A percentile compares a stretch with the other conserved stretches of the same genome.
phyloP scores from a whole-genome alignment of 805 yeast genomes.

The Aciculoconidium aculeatum region DNA sequence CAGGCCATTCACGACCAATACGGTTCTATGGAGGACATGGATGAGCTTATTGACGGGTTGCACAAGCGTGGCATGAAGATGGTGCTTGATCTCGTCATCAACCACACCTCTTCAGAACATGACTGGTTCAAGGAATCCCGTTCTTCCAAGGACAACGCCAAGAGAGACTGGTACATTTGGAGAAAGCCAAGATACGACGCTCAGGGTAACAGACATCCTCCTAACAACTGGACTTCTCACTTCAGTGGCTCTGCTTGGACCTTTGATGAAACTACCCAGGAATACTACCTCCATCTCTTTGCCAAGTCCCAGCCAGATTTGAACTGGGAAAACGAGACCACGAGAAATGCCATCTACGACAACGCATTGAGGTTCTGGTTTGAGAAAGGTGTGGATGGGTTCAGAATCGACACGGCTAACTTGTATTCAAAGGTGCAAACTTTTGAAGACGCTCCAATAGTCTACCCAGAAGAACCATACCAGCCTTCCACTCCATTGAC shows the following conservation, averaged over 20 bases:
- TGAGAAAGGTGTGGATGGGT: slow-evolving; percentile 52
- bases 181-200: slow-evolving; percentile 42
- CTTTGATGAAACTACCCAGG: slow-evolving; percentile 47
- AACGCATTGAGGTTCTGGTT: slow-evolving; percentile 49
- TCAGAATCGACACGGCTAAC: slow-evolving; percentile 53
- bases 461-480: slow-evolving; percentile 31
- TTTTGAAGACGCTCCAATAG: slow-evolving; percentile 45
- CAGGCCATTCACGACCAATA: slow-evolving; percentile 45
- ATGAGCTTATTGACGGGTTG: slow-evolving; percentile 38
- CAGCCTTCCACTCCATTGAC: slow-evolving; percentile 33
- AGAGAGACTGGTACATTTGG: slow-evolving; percentile 62
- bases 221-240: slow-evolving; percentile 50
- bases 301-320: slow-evolving; percentile 54
- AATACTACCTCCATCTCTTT: slow-evolving; percentile 51
- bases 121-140: slow-evolving; percentile 54
- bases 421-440: slow-evolving; percentile 44
- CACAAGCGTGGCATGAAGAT: slow-evolving; percentile 48
- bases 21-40: slow-evolving; percentile 51
- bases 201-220: slow-evolving; percentile 47
- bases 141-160: slow-evolving; percentile 44
- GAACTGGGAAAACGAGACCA: slow-evolving; percentile 51
- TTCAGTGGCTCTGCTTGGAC: slow-evolving; percentile 56
- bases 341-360: slow-evolving; percentile 37
- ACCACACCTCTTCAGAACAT: slow-evolving; percentile 53
- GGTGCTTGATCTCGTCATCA: slow-evolving; percentile 51